Evolutionary conservation across 129 eudicot genomes (phyloP), one percentile per base, ranked within the genome.

Genomic region (Ambrosia trifida): DNA sequence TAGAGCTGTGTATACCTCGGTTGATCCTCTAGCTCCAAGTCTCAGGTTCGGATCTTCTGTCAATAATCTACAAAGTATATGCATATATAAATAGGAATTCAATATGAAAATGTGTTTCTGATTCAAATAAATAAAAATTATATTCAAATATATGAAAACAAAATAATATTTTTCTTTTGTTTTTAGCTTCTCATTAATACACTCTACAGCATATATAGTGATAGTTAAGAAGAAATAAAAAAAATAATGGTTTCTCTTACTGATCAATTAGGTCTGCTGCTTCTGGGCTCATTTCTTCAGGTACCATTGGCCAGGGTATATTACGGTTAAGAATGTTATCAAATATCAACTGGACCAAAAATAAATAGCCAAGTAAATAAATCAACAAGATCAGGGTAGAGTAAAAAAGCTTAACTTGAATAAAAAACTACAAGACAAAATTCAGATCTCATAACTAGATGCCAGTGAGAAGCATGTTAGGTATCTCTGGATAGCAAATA

Each of bases 11-110:
- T 66, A 79, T 46, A 92, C 98, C 95, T 95, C 96, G 17, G 96
- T 83, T 81, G 99, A 91, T 52, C 99, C 99, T 54, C 79, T 77
- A 40, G 99, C 97, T 78, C 99, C 99, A 68, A 95, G 99, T 78
- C 99, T 84, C 87, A 85, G 96, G 73, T 95, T 77, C 11, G 99
- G 99, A 84, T 95, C 99, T 79, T 95, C 97, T 18, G 94, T 95
- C 69, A 95, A 80, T 71, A 95, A 82, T 77, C 99, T 95, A 80
- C 44, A 80, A 64, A 63, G 49, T 19, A 20, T 67, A 75, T 71
- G 58, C 32, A 75, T 13, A 66, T 40, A 50, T 20, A 32, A 40
- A 69, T 58, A 58, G 62, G 33, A 20, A 56, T 24, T 56, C 11
- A 56, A 20, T 10, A 30, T 58, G 64, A 58, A 5, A 2, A 31